A percentile compares a stretch with the other conserved stretches of the same genome.
phyloP scores from a whole-genome alignment of 495 filamentous ascomycete genomes.

The Trichocladium antarcticum region DNA sequence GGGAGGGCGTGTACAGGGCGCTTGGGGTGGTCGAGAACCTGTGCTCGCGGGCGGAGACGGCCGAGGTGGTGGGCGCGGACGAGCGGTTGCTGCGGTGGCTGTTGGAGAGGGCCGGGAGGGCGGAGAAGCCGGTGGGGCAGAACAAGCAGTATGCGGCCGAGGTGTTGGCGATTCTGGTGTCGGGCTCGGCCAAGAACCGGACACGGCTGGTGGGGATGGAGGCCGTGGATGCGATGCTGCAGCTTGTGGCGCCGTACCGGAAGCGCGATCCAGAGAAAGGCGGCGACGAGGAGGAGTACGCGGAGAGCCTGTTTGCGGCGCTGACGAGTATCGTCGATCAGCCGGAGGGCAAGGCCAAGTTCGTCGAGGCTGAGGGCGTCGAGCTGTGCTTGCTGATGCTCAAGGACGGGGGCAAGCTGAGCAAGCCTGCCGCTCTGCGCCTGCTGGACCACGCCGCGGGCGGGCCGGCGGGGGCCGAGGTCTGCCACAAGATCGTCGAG shows the following conservation, averaged over 20 bases:
- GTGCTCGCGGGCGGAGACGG: slow-evolving; percentile 51
- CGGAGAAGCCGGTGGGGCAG: slow-evolving; percentile 45
- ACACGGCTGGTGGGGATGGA: slow-evolving; percentile 52
- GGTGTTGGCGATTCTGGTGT: slow-evolving; percentile 70
- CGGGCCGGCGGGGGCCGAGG: slow-evolving; percentile 41
- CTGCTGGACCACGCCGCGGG: slow-evolving; percentile 75
- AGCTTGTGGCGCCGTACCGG: slow-evolving; percentile 78
- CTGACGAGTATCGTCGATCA: slow-evolving; percentile 72
- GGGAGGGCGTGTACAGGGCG: slow-evolving; percentile 75
- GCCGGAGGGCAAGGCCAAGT: slow-evolving; percentile 62
- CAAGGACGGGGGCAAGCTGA: slow-evolving; percentile 51
- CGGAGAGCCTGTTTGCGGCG: slow-evolving; percentile 83
- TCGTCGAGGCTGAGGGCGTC: slow-evolving; percentile 82
- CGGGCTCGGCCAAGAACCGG: slow-evolving; percentile 53
- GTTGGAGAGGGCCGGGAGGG: slow-evolving; percentile 43
- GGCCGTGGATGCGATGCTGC: slow-evolving; percentile 68
- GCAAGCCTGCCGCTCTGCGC: slow-evolving; percentile 63
- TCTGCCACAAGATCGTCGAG: slow-evolving; percentile 69
- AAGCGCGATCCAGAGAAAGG: slow-evolving; percentile 78
- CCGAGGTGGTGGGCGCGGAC: slow-evolving; percentile 57
- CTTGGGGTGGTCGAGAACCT: slow-evolving; percentile 79
- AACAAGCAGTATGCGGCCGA: slow-evolving; percentile 97
- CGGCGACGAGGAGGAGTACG: slow-evolving; percentile 84
- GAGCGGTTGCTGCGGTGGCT: slow-evolving; percentile 64
- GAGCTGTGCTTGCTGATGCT: slow-evolving; percentile 79